Evolutionary conservation across 345 rosid species (phyloP), one percentile per base, ranked within the genome.

Genomic region (Raphanus raphanistrum): DNA sequence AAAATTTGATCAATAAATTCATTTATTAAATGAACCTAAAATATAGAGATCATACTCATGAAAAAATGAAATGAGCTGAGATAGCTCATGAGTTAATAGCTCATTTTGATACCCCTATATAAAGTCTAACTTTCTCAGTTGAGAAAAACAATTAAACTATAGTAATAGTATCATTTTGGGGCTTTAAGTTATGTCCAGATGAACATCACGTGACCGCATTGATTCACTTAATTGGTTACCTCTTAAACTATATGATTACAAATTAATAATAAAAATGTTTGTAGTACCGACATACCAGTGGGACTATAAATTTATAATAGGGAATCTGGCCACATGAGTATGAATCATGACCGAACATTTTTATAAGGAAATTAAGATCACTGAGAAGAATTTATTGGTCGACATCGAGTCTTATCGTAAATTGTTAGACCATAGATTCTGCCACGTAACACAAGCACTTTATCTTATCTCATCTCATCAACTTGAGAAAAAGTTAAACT

Each of bases 381-480:
- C 58, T 67, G 71, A 68, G 76, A 67, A 75, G 33, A 33, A 60
- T 54, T 52, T 74, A 26, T 54, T 54, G 33, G 33, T 13, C 64
- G 15, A 64, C 28, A 11, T 64, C n/a, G 48, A 36, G 38, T 75
- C 77, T 77, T 76, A 79, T 85, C 76, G 12, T 27, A 58, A 52
- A 13, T 3, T n/a, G 36, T 73, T 50, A 54, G 75, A 69, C 57
- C 64, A 48, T 5, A 33, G 63, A 54, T 35, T 60, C 16, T 3
- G 79, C 76, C 79, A 83, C 79, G 81, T 79, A 79, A 63, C 74
- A 65, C 6, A 26, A 32, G 1, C 28, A 28, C 17, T 57, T 32
- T 67, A 64, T 63, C 76, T 81, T 75, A 81, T 81, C 80, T 45
- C 54, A 81, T 81, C 80, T 45, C 54, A 52, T 52, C 58, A 31